A percentile compares a stretch with the other conserved stretches of the same genome.
phyloP scores from a whole-genome alignment of 768 basidiomycete species.

The Obba rivulosa region DNA sequence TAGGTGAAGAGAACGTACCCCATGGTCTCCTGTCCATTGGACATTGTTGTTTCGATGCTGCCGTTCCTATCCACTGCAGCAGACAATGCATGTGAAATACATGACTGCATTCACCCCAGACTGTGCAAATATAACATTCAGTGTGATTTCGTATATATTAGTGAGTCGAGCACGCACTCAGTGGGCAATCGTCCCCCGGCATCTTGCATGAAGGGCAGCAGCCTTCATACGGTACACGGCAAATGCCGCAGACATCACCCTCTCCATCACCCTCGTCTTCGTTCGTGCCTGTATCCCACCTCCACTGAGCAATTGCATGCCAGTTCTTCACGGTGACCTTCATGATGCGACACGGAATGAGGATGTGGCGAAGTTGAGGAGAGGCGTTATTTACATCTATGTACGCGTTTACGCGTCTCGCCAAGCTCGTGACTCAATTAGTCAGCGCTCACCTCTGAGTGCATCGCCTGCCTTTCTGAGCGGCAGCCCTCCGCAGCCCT shows the following conservation, averaged over 20 bases:
- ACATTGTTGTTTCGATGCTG: conserved; percentile 89
- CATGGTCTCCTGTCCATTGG: conserved; percentile 96
- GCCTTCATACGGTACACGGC: conserved; percentile 87
- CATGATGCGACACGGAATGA: conserved; percentile 37
- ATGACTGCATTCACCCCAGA: conserved; percentile 97
- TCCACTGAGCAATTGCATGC: conserved; percentile 88
- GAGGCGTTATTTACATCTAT: conserved; percentile 13
- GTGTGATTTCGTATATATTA: not conserved
- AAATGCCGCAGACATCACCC: conserved; percentile 79
- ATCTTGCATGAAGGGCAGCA: conserved; percentile 96
- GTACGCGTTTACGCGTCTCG: conserved; percentile 13
- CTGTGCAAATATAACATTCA: conserved; percentile 34
- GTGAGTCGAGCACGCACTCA: conserved; percentile 53
- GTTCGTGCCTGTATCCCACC: conserved; percentile 58
- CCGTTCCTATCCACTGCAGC: conserved; percentile 90
- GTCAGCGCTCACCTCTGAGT: no score
- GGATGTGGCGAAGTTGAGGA: not conserved
- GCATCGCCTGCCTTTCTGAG: not conserved
- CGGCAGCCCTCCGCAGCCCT: not conserved
- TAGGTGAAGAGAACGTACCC: conserved; percentile 49
- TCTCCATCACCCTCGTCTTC: conserved; percentile 54
- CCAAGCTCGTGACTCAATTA: not conserved
- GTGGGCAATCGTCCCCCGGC: conserved; percentile 92
- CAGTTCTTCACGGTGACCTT: conserved; percentile 80
- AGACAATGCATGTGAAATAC: conserved; percentile 99